phyloP scores from a whole-genome alignment of 306 rosid species.

The Malus asiatica region DNA sequence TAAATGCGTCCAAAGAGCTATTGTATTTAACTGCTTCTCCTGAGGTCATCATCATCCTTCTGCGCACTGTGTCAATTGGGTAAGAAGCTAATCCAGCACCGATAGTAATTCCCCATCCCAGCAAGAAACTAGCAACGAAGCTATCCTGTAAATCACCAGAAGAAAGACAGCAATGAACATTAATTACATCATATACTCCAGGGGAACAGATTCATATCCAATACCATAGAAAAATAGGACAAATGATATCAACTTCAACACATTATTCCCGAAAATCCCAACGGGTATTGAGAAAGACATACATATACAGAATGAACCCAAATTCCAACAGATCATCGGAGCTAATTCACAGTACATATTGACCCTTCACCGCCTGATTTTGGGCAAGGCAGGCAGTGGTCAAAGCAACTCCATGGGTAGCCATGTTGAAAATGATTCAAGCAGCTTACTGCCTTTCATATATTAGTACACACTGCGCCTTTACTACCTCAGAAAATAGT shows the following conservation, averaged over 20 bases:
- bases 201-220: not conserved
- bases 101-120: constrained; percentile 86
- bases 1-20: constrained; percentile 70
- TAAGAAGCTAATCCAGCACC: constrained; percentile 87
- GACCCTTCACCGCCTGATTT: not conserved
- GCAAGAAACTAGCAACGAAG: constrained; percentile 77
- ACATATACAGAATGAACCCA: not conserved
- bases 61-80: constrained; percentile 79
- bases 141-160: constrained; percentile 57
- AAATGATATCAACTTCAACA: not conserved
- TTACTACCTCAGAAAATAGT: not conserved
- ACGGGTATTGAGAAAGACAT: not conserved
- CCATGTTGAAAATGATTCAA: not conserved
- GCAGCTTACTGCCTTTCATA: not conserved
- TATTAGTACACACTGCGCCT: not conserved
- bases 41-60: constrained; percentile 99
- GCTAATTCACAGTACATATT: not conserved
- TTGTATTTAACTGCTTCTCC: constrained; percentile 88
- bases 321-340: not conserved
- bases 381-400: not conserved
- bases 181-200: not conserved
- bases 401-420: not conserved
- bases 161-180: constrained; percentile 9
- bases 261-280: not conserved
- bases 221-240: not conserved